Base-by-base conservation (phyloP, 202 grass and related monocot genomes). In the Schoenoplectus triqueter region DNA sequence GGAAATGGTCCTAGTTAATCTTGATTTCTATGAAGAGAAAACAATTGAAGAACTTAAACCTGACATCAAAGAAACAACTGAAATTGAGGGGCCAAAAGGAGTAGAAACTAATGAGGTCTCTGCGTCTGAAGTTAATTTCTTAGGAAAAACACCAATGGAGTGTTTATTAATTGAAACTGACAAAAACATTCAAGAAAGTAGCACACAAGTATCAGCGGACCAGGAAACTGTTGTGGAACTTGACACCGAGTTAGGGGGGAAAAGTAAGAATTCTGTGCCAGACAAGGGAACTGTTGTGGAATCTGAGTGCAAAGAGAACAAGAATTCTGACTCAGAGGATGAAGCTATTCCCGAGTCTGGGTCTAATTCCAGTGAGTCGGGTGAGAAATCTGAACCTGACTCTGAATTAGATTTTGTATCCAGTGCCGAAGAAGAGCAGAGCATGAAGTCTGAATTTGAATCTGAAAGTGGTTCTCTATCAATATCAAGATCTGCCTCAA, bases 121-220 rank as follows among this genome's bases (percentile, higher is more conserved):
- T 13, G 68, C 11, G 10, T 22, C 66, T 85, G 89, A 91, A 86
- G 40, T 10, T 41, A 40, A 7, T 55, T 54, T 76, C 81, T 49
- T 61, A 80, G 85, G 80, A 42, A 72, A 18, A 71, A 85, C 74
- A 85, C 22, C 56, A 45, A 45, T 22, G 65, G 59, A 80, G 19
- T 75, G 78, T 80, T 11, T 65, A 89, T 75, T 69, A 89, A 87
- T 14, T 84, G 80, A 86, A 88, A 78, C 55, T 77, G 73, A 57
- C 11, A 40, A 56, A 40, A 77, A 5, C 60, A 65, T 51, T 84
- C 67, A n/a, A 22, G 78, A 87, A 78, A 82, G 3, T 68, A 84
- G 86, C 81, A 73, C 55, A 13, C 87, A 86, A 83, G 80, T 85
- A 88, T 61, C 89, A 82, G 84, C 80, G 57, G 89, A 91, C 63